Conservation (phyloP, 2,329 filamentous ascomycete genomes). For the Diplodia scrobiculata region DNA sequence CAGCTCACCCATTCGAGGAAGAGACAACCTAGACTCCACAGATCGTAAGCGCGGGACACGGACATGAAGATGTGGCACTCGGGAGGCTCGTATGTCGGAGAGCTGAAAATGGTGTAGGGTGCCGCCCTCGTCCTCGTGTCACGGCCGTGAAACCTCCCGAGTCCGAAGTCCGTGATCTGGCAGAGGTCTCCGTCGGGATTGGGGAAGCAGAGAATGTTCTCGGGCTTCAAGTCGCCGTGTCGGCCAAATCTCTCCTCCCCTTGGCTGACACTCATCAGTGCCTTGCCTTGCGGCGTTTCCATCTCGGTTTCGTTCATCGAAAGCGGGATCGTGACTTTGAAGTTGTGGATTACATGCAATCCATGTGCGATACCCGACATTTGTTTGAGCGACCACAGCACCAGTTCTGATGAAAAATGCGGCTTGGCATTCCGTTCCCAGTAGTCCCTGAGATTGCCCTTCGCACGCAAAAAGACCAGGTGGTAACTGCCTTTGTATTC, state of each 20-base stretch:
- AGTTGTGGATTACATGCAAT: neutral
- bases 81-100: conserved; percentile 47
- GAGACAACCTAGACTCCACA: conserved; percentile 41
- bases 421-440: neutral
- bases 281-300: neutral
- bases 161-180: conserved; percentile 43
- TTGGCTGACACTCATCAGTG: neutral
- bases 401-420: neutral
- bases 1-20: conserved; percentile 38
- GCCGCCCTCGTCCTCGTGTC: conserved; percentile 38
- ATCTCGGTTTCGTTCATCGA: neutral
- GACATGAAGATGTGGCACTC: conserved; percentile 39
- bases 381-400: conserved; percentile 6
- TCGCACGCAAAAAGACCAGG: conserved; percentile 3
- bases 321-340: neutral
- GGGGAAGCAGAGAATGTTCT: conserved; percentile 43
- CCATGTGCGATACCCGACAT: conserved; percentile 3
- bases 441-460: neutral
- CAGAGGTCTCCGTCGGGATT: conserved; percentile 21
- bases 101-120: conserved; percentile 27
- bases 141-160: conserved; percentile 41
- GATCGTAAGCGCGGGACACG: conserved; percentile 44
- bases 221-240: conserved; percentile 45
- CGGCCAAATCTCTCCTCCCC: conserved; percentile 37
- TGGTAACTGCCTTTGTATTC: neutral